Base-by-base conservation (phyloP, 257 asterid species). In the Jacaranda copaia region DNA sequence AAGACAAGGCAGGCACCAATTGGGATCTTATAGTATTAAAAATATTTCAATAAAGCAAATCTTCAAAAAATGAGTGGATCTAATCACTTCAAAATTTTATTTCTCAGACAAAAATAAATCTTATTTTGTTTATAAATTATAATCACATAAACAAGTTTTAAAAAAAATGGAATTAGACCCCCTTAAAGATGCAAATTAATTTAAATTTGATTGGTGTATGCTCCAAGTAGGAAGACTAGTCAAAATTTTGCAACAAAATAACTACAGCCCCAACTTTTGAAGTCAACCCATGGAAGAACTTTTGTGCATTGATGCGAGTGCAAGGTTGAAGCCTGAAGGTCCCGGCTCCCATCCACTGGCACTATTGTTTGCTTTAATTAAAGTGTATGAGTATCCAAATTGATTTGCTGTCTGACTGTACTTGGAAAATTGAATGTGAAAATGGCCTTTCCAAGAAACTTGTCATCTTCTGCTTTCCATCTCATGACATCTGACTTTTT, bases 381-480 rank as follows among this genome's bases (percentile, higher is more conserved):
- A 79, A 72, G 78, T 73, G 72, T 55, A 40, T 72, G 13, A n/a
- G n/a, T n/a, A n/a, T n/a, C n/a, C 14, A 42, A 65, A 57, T 73
- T 61, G 75, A 72, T 25, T 25, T 25, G 2, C 25, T 36, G 43
- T 7, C 15, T 36, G 6, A 2, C 19, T 25, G 32, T 25, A 25
- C 32, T 52, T 61, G 53, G 61, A 32, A 52, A 42, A 6, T 25
- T 51, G 4, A 13, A 43, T 48, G 48, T 14, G 42, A 25, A 65
- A 19, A n/a, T 43, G 64, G 62, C 53, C 16, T 65, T 79, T 64
- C 83, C 42, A 59, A 49, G 73, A 76, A 78, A 49, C 74, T 75
- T 51, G 42, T 20, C 45, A 0, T 38, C 53, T 48, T 48, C 53
- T 48, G 4, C 5, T 14, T 25, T 25, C 32, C 32, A 25, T 25